These are phyloP conservation scores for Fusarium torreyae DNA, from an alignment of 2,329 filamentous ascomycete species.

Conservation along the genomic window DNA sequence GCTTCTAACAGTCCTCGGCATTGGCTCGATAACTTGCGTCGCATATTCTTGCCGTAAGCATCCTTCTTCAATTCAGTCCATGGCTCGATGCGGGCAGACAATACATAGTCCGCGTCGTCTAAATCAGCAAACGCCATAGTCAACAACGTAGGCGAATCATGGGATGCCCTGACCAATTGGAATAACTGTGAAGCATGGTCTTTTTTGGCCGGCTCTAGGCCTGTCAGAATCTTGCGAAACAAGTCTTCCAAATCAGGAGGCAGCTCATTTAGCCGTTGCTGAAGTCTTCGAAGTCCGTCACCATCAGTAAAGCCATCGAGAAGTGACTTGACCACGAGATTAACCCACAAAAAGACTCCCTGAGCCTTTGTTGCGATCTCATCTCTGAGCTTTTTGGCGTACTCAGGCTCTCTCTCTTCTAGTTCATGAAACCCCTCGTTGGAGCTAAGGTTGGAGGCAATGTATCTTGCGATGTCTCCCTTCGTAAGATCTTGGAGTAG, in stretches of 20 bases:
- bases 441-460: neutral
- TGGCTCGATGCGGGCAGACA: too few species aligned
- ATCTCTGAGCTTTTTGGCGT: neutral
- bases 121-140: too few species aligned
- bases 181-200: too few species aligned
- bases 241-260: neutral
- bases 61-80: too few species aligned
- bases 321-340: neutral
- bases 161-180: too few species aligned
- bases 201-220: too few species aligned
- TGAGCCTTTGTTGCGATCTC: neutral
- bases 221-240: too few species aligned
- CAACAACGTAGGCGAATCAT: too few species aligned
- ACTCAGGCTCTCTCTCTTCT: neutral
- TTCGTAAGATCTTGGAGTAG: neutral
- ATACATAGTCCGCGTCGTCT: too few species aligned
- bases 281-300: neutral
- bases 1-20: too few species aligned
- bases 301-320: neutral
- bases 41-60: too few species aligned
- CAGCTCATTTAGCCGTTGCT: neutral
- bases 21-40: too few species aligned
- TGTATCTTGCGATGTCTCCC: neutral
- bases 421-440: neutral
- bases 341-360: neutral